Conservation (phyloP, 371 early-diverging fungal species). For the Rhizomucor pusillus region DNA sequence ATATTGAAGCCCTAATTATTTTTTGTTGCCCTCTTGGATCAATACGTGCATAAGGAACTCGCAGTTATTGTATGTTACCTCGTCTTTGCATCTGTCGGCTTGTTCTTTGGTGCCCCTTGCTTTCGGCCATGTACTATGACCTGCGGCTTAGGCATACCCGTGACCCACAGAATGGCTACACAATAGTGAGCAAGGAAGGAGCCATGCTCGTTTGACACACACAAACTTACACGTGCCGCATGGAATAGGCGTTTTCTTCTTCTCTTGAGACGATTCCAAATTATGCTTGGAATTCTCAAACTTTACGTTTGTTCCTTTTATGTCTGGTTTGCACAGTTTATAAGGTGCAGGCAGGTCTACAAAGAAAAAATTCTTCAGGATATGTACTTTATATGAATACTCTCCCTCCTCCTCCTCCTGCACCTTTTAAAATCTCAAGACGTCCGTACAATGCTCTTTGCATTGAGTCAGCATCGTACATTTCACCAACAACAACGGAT, state of each 20-base stretch:
- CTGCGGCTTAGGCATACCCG: conserved; percentile 42
- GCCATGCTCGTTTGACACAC: background rate
- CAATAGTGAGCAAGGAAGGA: background rate
- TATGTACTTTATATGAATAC: background rate
- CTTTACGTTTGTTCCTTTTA: conserved; percentile 21
- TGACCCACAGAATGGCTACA: conserved; percentile 55
- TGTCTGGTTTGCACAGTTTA: conserved; percentile 23
- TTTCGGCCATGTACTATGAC: conserved; percentile 61
- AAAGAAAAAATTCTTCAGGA: background rate
- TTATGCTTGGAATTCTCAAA: conserved; percentile 52
- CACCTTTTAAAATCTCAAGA: conserved; percentile 25
- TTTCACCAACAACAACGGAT: conserved; percentile 64
- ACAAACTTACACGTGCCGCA: conserved; percentile 32
- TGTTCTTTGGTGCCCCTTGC: conserved; percentile 49
- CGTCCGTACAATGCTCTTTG: conserved; percentile 66
- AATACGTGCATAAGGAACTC: background rate
- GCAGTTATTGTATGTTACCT: too few species aligned
- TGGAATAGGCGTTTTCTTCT: conserved; percentile 35
- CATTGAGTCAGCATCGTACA: conserved; percentile 57
- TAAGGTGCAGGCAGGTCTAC: conserved; percentile 25
- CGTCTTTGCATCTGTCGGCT: conserved; percentile 41
- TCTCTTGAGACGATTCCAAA: conserved; percentile 24
- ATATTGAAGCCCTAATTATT: conserved; percentile 34
- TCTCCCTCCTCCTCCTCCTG: background rate
- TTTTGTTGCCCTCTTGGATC: conserved; percentile 12